phyloP scores from a whole-genome alignment of 2,329 filamentous ascomycete genomes.

The Tolypocladium tropicale region DNA sequence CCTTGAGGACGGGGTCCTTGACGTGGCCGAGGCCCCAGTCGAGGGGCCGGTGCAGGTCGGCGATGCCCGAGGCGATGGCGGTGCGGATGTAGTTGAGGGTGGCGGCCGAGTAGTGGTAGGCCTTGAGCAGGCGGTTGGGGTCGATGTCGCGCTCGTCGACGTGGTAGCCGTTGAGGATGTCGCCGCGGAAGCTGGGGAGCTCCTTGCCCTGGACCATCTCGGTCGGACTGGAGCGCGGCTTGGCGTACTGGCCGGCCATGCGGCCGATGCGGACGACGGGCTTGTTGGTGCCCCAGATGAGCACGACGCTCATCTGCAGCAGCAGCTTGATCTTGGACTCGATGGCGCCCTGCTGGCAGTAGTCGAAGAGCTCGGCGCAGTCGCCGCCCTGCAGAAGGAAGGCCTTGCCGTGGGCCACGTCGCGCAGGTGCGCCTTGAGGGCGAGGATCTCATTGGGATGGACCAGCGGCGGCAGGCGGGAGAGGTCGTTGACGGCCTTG shows the following conservation, averaged over 20 bases:
- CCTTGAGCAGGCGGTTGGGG: conserved; percentile 70
- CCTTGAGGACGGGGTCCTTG: conserved; percentile 68
- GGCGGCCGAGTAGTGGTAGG: conserved; percentile 91
- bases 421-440: conserved; percentile 66
- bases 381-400: conserved; percentile 95
- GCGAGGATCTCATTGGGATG: conserved; percentile 71
- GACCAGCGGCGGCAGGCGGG: conserved; percentile 64
- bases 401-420: conserved; percentile 82
- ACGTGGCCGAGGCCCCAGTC: conserved; percentile 95
- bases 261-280: conserved; percentile 88
- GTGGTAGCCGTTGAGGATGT: conserved; percentile 87
- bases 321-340: conserved; percentile 95
- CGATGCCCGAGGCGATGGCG: conserved; percentile 76
- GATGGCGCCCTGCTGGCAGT: conserved; percentile 81
- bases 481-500: conserved; percentile 53
- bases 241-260: conserved; percentile 97
- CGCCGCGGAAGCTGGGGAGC: conserved; percentile 84
- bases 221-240: conserved; percentile 80
- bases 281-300: conserved; percentile 77
- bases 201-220: conserved; percentile 72
- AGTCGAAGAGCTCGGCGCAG: conserved; percentile 95
- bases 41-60: conserved; percentile 84
- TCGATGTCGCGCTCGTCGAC: conserved; percentile 69
- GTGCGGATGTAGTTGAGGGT: conserved; percentile 90
- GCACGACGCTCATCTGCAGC: conserved; percentile 90